These are phyloP conservation scores for Diaporthe amygdali DNA, from an alignment of 2,329 filamentous ascomycete species.

Conservation along the genomic window DNA sequence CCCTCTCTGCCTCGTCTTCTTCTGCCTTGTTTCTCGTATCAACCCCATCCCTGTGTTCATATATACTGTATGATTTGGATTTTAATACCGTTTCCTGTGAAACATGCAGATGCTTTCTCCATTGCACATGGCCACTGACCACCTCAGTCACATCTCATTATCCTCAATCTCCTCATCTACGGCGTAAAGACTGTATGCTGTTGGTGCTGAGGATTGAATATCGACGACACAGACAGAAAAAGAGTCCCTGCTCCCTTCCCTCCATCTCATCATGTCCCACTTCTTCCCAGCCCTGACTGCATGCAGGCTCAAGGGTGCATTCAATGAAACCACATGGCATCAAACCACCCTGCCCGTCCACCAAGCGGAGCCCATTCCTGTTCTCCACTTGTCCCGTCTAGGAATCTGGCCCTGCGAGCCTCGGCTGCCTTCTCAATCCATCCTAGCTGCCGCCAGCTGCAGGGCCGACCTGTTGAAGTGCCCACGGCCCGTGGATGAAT, in stretches of 20 bases:
- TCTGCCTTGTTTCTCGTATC: background rate
- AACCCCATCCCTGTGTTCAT: background rate
- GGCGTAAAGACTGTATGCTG: background rate
- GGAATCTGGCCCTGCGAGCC: slow-evolving; percentile 10
- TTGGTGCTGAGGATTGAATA: too few relatives aligned
- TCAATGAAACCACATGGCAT: slow-evolving; percentile 13
- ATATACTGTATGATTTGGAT: background rate
- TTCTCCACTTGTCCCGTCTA: slow-evolving; percentile 11
- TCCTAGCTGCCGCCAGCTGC: slow-evolving; percentile 11
- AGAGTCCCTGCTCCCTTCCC: background rate
- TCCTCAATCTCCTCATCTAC: background rate
- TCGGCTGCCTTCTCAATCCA: slow-evolving; percentile 4
- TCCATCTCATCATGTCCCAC: background rate
- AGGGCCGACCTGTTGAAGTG: background rate
- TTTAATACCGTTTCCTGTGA: background rate
- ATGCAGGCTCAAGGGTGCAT: slow-evolving; percentile 7
- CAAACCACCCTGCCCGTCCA: background rate
- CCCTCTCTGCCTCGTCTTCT: too few relatives aligned
- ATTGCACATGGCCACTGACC: background rate
- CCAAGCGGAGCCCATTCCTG: background rate
- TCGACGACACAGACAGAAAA: background rate
- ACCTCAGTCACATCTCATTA: background rate
- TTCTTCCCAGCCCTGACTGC: background rate
- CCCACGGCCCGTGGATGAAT: background rate
- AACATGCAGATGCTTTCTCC: background rate